These are phyloP conservation scores for Candida ascalaphidarum DNA, from an alignment of 805 yeast species.

Conservation along the genomic window DNA sequence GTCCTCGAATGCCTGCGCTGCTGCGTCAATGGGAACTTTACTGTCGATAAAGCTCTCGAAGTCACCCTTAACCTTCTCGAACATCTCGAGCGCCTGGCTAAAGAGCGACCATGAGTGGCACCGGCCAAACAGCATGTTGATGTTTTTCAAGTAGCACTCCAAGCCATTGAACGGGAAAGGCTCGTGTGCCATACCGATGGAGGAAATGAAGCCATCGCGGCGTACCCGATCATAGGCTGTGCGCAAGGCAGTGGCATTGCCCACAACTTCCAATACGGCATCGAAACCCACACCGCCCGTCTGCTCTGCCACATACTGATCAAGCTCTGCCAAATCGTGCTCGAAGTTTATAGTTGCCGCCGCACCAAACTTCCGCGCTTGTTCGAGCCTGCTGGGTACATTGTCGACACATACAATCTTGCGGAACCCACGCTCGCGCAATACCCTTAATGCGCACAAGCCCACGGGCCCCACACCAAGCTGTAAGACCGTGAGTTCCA, in stretches of 20 bases:
- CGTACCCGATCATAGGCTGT: constrained; percentile 47
- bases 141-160: constrained; percentile 49
- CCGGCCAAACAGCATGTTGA: constrained; percentile 52
- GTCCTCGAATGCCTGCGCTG: constrained; percentile 37
- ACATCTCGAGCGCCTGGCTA: constrained; percentile 41
- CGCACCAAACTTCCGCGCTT: constrained; percentile 42
- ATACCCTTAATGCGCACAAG: constrained; percentile 39
- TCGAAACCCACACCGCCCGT: constrained; percentile 48
- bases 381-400: constrained; percentile 36
- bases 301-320: constrained; percentile 20
- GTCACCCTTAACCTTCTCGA: constrained; percentile 33
- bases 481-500: constrained; percentile 35
- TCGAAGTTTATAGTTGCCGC: constrained; percentile 36
- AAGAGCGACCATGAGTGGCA: constrained; percentile 55
- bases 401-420: constrained; percentile 41
- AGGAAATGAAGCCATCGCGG: constrained; percentile 48
- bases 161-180: constrained; percentile 47
- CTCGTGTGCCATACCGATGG: constrained; percentile 56
- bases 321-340: constrained; percentile 18
- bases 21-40: constrained; percentile 35
- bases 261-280: constrained; percentile 54
- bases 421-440: constrained; percentile 35
- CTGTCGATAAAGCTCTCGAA: constrained; percentile 46
- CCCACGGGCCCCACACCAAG: constrained; percentile 59
- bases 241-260: constrained; percentile 42